A percentile compares a stretch with the other conserved stretches of the same genome.
These are phyloP conservation scores for Arachnomyces sp. DNA, from an alignment of 2,329 filamentous ascomycete genomes.

Conservation along the genomic window DNA sequence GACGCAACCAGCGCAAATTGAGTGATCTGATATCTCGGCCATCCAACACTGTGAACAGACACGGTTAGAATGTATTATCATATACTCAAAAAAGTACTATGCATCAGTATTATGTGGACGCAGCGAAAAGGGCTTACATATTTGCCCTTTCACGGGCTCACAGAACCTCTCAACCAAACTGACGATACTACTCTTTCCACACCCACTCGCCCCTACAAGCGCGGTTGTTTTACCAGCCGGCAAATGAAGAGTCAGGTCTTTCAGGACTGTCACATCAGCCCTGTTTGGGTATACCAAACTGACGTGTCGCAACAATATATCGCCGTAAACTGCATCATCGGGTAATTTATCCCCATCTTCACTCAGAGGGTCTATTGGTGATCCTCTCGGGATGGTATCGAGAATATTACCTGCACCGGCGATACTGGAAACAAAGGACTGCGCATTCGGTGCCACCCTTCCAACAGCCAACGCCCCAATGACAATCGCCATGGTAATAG, in stretches of 20 bases:
- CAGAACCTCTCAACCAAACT: conserved; percentile 53
- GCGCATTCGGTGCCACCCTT: conserved; percentile 66
- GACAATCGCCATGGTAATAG: conserved; percentile 71
- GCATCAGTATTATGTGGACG: too few species aligned
- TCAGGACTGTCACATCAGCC: conserved; percentile 32
- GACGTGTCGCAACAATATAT: conserved; percentile 62
- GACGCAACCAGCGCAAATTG: conserved; percentile 18
- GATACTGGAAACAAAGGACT: conserved; percentile 65
- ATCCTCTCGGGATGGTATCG: conserved; percentile 70
- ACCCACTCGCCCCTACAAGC: conserved; percentile 32
- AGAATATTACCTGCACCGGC: conserved; percentile 75
- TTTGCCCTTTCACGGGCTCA: conserved; percentile 31
- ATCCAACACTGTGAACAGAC: conserved; percentile 14
- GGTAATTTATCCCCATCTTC: conserved; percentile 54
- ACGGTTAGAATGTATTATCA: too few species aligned
- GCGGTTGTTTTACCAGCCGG: conserved; percentile 39
- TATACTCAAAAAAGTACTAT: too few species aligned
- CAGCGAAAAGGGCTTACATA: conserved; percentile 10
- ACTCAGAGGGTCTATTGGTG: conserved; percentile 63
- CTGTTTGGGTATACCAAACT: conserved; percentile 36
- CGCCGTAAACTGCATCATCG: conserved; percentile 53
- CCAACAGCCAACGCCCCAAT: conserved; percentile 76
- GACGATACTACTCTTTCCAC: conserved; percentile 38
- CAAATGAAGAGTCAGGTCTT: conserved; percentile 25
- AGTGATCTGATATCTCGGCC: conserved; percentile 26